Base-by-base conservation (phyloP, 1,284 basidiomycete species). In the Termitomyces sp. region DNA sequence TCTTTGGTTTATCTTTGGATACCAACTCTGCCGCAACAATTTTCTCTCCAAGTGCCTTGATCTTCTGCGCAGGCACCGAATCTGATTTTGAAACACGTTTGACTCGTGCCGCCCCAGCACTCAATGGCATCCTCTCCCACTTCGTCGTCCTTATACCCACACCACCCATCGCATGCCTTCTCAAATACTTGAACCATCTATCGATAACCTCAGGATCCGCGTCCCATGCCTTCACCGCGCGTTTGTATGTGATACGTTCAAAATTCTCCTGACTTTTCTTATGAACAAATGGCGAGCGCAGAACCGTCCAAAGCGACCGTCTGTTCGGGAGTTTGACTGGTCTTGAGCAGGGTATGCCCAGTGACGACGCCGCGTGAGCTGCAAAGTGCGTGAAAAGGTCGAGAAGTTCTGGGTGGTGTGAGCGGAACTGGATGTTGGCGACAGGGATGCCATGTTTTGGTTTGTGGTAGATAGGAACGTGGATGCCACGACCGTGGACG, bases 211-310 rank as follows among this genome's bases (percentile, higher is more conserved):
- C 81, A 1, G 81, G 75, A 62, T 94, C 80, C 9, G 93, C 83
- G 68, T 99, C 95, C 78, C 82, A 98, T 1, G 94, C 88, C 71
- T 95, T 95, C 73, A 99, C 84, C 19, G 80, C 80, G 13, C 95
- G 79, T 63, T 88, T 89, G 66, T 96, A 89, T 51, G 89, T 88
- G 63, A 77, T 79, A 30, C 92, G 74, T 70, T 93, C 88, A 68
- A 97, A 99, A 73, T 98, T 98, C 74, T 99, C 94, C 71, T 97
- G 94, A 18, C 81, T 78, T 72, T 97, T 97, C 69, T 99, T 99
- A 71, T 96, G 88, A 7, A 86, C 87, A 69, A 98, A 98, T 3
- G 95, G 94, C 3, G 84, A 82, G 40, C 87, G 83, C 9, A 83
- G 79, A 11, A 98, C 94, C 0, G 96, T 97, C 84, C 91, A 93